Base-by-base conservation (phyloP, 2,329 filamentous ascomycete genomes). In the Colletotrichum tamarilloi region DNA sequence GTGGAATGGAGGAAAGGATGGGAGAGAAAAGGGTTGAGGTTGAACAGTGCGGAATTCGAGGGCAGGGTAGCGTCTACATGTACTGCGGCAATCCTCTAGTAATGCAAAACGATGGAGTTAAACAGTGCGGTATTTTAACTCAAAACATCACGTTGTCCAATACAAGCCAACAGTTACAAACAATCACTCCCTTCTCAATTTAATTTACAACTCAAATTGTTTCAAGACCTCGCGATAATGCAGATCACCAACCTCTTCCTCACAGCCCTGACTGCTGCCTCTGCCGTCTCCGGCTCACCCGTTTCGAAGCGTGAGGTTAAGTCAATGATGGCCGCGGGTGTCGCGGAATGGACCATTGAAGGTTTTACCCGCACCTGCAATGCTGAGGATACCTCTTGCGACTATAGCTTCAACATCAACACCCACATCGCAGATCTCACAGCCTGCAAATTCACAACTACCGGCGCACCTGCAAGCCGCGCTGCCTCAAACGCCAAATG, bases 361-460 rank as follows among this genome's bases (percentile, higher is more conserved):
- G 67, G 77, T 76, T 75, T 85, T 68, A 79, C 79, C 74, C 86
- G 85, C 75, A 76, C 77, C 74, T 87, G 86, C 82, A 80, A 82
- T 76, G 11, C 69, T 6, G 75, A 76, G 70, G 79, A 86, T 79
- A 81, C 80, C 72, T 73, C 77, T 28, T 88, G 86, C 82, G 81
- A 79, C 77, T 86, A 84, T 82, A 81, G 79, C 75, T 87, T 87
- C 76, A 73, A 75, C 71, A 82, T 87, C 80, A 80, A 85, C 79
- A 82, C 84, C 72, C 74, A 81, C 71, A 76, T 69, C 14, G 24
- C 60, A 5, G 77, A 76, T 5, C 64, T 76, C 14, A 84, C 83
- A 35, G 16, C 75, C 22, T 86, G 84, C 82, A 77, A 73, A 68
- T 85, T 85, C 79, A 77, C 80, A 66, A 82, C 85, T 75, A 80